Base-by-base conservation (phyloP, 2,329 filamentous ascomycete species). In the Chalaropsis ovoidea region DNA sequence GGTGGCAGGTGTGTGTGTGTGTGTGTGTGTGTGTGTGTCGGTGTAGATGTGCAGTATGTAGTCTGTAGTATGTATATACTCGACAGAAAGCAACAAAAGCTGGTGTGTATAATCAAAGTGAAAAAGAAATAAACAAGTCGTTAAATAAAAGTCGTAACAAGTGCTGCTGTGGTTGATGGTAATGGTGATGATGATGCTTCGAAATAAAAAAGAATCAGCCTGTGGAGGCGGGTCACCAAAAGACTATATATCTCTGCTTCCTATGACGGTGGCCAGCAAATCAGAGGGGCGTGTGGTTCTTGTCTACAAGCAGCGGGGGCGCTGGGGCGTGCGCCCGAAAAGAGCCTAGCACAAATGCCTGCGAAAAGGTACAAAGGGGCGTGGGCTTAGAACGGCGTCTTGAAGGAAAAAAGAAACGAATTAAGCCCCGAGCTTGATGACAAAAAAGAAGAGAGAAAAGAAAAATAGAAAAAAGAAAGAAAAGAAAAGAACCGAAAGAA, bases 201-300 rank as follows among this genome's bases (percentile, higher is more conserved):
- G n/a, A 19, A 24, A 52, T 15, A 52, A 13, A 52, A 13, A 13
- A 52, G 47, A 52, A 24, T 22, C 11, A 58, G 54, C 31, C 24
- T 8, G 54, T 10, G n/a, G 31, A 35, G 27, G 54, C 39, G 54
- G 54, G 54, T 19, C 17, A 27, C 8, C 54, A 58, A 58, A 58
- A 58, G 54, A 35, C 54, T 58, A 58, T 35, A 58, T 58, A 58
- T 58, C 31, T 31, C 54, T 35, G 15, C 39, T 39, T 31, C 54
- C 15, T 39, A 58, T 58, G 54, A 58, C 54, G 54, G 27, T 19
- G 54, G n/a, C 15, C 43, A 39, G 15, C 54, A n/a, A 39, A n/a
- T n/a, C n/a, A 10, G 54, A 19, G 54, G 27, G 54, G n/a, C n/a
- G n/a, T n/a, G n/a, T n/a, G n/a, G n/a, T n/a, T n/a, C 15, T 27